Evolutionary conservation across 129 eudicot genomes (phyloP).

Genomic region (Centella asiatica): DNA sequence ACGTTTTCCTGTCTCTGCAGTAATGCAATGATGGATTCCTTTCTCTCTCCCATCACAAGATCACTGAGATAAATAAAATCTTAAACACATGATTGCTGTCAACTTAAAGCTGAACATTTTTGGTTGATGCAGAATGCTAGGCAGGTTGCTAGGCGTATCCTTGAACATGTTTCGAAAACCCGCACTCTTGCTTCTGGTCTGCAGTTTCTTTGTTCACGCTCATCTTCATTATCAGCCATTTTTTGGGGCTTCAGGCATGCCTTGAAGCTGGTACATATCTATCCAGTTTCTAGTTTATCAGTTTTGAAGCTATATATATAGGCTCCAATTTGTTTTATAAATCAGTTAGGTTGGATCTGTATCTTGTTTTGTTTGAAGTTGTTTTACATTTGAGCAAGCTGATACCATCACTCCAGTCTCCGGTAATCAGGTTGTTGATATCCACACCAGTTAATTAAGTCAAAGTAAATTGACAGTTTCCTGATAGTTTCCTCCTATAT

Average conservation of each 20-base stretch:
- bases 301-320: neutral
- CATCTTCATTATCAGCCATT: constrained; percentile 50
- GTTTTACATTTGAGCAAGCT: no score
- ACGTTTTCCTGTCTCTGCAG: neutral
- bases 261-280: constrained; percentile 48
- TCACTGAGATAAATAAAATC: neutral
- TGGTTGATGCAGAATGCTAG: constrained; percentile 65
- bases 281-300: neutral
- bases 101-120: constrained; percentile 4
- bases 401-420: no score
- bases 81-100: neutral
- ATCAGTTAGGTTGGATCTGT: no score
- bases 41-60: neutral
- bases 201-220: constrained; percentile 71
- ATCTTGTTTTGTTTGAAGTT: no score
- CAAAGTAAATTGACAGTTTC: no score
- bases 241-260: constrained; percentile 73
- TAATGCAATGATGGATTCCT: neutral
- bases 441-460: no score
- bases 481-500: no score
- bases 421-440: no score
- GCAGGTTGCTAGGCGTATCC: constrained; percentile 73
- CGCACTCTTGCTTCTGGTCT: constrained; percentile 75
- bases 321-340: no score
- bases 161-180: constrained; percentile 65